A percentile compares a stretch with the other conserved stretches of the same genome.
phyloP scores from a whole-genome alignment of 805 yeast genomes.

The Monosporozyma servazzii region DNA sequence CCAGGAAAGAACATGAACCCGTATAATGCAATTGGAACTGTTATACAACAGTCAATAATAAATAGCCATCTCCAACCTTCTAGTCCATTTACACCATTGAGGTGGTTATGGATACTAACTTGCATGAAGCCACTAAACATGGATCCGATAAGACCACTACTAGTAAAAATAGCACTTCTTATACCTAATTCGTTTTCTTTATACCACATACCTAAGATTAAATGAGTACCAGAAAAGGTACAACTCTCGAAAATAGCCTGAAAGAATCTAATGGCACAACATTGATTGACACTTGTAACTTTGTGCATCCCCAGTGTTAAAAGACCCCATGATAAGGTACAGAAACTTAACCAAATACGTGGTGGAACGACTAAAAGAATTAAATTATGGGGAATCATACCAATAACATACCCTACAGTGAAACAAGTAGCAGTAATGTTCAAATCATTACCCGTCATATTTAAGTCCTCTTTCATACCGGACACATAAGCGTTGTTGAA shows the following conservation, averaged over 20 bases:
- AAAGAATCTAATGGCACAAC: slow-evolving; percentile 51
- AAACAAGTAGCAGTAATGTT: slow-evolving; percentile 47
- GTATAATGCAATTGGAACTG: slow-evolving; percentile 47
- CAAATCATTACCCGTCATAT: slow-evolving; percentile 39
- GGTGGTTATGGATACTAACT: slow-evolving; percentile 39
- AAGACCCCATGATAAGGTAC: slow-evolving; percentile 49
- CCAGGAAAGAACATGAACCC: slow-evolving; percentile 56
- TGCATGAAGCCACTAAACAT: slow-evolving; percentile 51
- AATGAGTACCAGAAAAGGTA: slow-evolving; percentile 47
- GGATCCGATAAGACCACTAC: slow-evolving; percentile 46
- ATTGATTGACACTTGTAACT: slow-evolving; percentile 38
- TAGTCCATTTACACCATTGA: slow-evolving; percentile 40
- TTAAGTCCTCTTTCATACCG: slow-evolving; percentile 53
- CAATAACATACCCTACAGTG: slow-evolving; percentile 52
- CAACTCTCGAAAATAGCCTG: slow-evolving; percentile 53
- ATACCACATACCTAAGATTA: slow-evolving; percentile 47
- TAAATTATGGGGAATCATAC: slow-evolving; percentile 54
- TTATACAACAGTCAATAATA: slow-evolving; percentile 50
- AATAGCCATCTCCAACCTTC: slow-evolving; percentile 65
- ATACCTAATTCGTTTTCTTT: slow-evolving; percentile 40
- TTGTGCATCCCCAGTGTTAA: slow-evolving; percentile 44
- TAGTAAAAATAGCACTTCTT: slow-evolving; percentile 46
- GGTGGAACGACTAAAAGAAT: slow-evolving; percentile 46
- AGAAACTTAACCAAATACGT: slow-evolving; percentile 44
- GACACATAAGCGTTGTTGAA: slow-evolving; percentile 54